phyloP scores from a whole-genome alignment of 305 asterid species.

The Fraxinus ornus region DNA sequence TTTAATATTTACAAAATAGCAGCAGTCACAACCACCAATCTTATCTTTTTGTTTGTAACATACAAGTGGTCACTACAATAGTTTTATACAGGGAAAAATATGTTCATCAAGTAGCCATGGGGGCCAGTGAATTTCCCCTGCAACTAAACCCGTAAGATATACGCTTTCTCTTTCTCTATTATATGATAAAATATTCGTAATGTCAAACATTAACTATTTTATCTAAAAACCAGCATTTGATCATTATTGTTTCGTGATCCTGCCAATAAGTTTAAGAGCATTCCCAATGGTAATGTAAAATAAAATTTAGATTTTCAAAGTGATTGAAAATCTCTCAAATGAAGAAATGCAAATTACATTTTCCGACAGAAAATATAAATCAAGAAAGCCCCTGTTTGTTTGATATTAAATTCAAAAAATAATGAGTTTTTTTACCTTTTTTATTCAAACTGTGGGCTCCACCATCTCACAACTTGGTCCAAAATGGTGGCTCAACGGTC shows the following conservation, averaged over 20 bases:
- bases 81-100: slow-evolving; percentile 9
- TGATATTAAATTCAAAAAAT: no score
- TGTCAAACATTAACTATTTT: neutral
- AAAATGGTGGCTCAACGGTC: no score
- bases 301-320: neutral
- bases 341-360: no score
- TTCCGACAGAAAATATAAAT: no score
- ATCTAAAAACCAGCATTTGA: neutral
- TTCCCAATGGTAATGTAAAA: no score
- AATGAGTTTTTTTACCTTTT: no score
- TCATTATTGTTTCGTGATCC: neutral
- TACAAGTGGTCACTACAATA: slow-evolving; percentile 22
- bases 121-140: slow-evolving; percentile 2
- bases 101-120: neutral
- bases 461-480: no score
- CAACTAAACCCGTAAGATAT: slow-evolving; percentile 32
- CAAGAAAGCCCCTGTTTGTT: neutral
- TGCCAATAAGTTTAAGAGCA: neutral
- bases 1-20: neutral
- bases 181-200: neutral
- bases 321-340: no score
- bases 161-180: slow-evolving; percentile 27
- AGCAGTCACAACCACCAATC: slow-evolving; percentile 14
- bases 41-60: slow-evolving; percentile 2
- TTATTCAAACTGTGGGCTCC: no score